phyloP scores from a whole-genome alignment of 139 green algal species.

The Chlorokybus atmophyticus region DNA sequence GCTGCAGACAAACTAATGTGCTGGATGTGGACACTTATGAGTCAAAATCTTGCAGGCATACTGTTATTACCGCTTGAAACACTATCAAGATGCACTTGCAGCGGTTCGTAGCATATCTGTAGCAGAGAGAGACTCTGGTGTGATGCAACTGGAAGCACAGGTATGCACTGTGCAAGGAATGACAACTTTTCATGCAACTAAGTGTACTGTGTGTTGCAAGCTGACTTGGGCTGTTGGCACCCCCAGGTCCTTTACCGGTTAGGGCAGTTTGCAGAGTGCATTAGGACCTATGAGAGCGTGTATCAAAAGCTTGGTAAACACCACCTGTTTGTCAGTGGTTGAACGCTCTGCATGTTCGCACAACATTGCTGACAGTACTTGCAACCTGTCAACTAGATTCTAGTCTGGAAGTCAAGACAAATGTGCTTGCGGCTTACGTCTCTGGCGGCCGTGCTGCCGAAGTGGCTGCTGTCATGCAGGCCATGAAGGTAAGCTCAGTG shows the following conservation, averaged over 20 bases:
- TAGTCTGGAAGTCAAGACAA: slow-evolving; percentile 63
- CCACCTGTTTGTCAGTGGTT: neutral
- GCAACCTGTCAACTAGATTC: neutral
- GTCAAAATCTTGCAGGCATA: slow-evolving; percentile 64
- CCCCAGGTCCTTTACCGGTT: slow-evolving; percentile 71
- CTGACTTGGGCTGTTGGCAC: too few relatives aligned
- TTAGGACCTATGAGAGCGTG: slow-evolving; percentile 21
- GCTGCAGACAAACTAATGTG: too few relatives aligned
- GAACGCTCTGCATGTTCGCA: neutral
- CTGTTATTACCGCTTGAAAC: slow-evolving; percentile 58
- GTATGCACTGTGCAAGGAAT: too few relatives aligned
- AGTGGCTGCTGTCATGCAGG: slow-evolving; percentile 50
- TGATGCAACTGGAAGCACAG: slow-evolving; percentile 61
- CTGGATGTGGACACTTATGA: too few relatives aligned
- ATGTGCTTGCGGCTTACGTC: slow-evolving; percentile 70
- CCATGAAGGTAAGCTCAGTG: slow-evolving; percentile 40
- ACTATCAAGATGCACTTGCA: slow-evolving; percentile 27
- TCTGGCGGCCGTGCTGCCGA: slow-evolving; percentile 39
- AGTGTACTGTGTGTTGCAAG: too few relatives aligned
- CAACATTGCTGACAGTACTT: neutral
- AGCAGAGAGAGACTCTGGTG: slow-evolving; percentile 6
- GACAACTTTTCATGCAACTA: too few relatives aligned
- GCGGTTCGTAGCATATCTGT: slow-evolving; percentile 16
- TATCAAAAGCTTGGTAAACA: neutral
- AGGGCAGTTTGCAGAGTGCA: slow-evolving; percentile 39